Conservation (phyloP, 805 yeast species). For the Trichomonascus vanleenenianus region DNA sequence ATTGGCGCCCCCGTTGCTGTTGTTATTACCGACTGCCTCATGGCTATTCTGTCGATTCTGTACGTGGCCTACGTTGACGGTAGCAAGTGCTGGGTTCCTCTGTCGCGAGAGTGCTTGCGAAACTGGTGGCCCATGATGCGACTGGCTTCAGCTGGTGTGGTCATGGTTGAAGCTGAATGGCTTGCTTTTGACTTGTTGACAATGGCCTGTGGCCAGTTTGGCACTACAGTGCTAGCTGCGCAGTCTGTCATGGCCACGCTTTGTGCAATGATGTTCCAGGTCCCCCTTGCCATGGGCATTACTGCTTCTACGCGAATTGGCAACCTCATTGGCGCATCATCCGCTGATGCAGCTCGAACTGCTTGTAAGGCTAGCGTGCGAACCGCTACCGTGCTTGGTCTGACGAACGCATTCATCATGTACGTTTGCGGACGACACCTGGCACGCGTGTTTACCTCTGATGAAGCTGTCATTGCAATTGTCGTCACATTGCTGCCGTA, state of each 20-base stretch:
- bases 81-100: slow-evolving; percentile 36
- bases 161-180: slow-evolving; percentile 68
- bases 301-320: slow-evolving; percentile 68
- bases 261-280: slow-evolving; percentile 54
- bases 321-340: slow-evolving; percentile 53
- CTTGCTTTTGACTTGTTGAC: slow-evolving; percentile 67
- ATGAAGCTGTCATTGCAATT: slow-evolving; percentile 45
- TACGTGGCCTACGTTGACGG: slow-evolving; percentile 35
- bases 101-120: slow-evolving; percentile 44
- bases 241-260: slow-evolving; percentile 63
- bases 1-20: slow-evolving; percentile 52
- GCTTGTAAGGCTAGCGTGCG: slow-evolving; percentile 36
- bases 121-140: slow-evolving; percentile 52
- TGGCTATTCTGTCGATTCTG: slow-evolving; percentile 29
- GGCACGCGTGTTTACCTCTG: slow-evolving; percentile 48
- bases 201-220: slow-evolving; percentile 57
- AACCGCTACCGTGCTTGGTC: slow-evolving; percentile 35
- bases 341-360: slow-evolving; percentile 38
- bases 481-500: slow-evolving; percentile 55
- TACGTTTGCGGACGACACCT: slow-evolving; percentile 40
- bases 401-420: slow-evolving; percentile 42
- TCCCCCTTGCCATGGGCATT: slow-evolving; percentile 67
- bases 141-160: slow-evolving; percentile 60
- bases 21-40: slow-evolving; percentile 41
- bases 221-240: slow-evolving; percentile 60